Evolutionary conservation across 768 basidiomycete genomes (phyloP).

Genomic region (Pleurotus eryngii): DNA sequence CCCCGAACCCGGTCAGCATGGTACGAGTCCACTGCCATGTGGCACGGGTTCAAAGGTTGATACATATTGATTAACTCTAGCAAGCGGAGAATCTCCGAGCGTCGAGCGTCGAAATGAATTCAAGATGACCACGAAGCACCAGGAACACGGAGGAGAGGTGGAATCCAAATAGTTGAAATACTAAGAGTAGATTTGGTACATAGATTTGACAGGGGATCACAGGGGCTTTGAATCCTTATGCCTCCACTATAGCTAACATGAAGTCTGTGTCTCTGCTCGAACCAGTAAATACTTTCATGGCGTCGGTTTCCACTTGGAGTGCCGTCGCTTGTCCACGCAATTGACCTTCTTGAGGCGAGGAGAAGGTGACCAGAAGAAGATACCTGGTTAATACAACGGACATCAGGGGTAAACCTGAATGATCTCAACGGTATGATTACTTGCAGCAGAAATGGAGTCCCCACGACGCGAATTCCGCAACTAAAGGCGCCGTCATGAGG

Average conservation of each 20-base stretch:
- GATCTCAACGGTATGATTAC: constrained; percentile 13
- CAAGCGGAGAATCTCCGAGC: no score
- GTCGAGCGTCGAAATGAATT: no score
- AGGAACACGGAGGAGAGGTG: no score
- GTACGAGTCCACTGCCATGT: no score
- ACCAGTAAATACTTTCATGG: constrained; percentile 36
- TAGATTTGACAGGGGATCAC: no score
- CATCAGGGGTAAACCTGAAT: neutral
- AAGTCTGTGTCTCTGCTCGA: constrained; percentile 29
- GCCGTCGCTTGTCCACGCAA: constrained; percentile 48
- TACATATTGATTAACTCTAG: no score
- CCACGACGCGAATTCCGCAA: constrained; percentile 49
- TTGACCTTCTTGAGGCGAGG: constrained; percentile 48
- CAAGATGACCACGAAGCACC: no score
- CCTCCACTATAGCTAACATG: constrained; percentile 33
- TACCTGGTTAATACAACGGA: constrained; percentile 26
- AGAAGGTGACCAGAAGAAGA: constrained; percentile 44
- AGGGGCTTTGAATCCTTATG: no score
- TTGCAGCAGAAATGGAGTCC: constrained; percentile 50
- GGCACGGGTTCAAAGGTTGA: no score
- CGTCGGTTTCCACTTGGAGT: constrained; percentile 47
- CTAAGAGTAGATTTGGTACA: no score
- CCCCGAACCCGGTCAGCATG: no score
- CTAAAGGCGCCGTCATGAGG: constrained; percentile 37
- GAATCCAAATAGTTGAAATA: no score